Base-by-base conservation (phyloP, 495 filamentous ascomycete species). In the Penicillium pulvis region DNA sequence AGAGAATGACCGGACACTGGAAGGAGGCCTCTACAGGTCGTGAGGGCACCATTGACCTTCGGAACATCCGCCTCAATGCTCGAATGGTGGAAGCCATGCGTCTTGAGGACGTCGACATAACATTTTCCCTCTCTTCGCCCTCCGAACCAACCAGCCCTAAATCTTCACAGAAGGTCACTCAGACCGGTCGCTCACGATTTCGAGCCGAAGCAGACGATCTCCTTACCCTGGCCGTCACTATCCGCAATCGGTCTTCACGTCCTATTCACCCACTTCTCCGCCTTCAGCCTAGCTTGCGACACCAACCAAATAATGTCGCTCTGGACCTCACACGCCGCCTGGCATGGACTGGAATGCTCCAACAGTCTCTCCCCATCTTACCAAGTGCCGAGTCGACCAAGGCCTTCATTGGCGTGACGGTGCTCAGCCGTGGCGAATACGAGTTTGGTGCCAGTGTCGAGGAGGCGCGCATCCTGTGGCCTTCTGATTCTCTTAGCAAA, bases 81-180 rank as follows among this genome's bases (percentile, higher is more conserved):
- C 79, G 88, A 39, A 95, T 96, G 90, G 84, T 96, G 20, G 90
- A 96, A 56, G 88, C 88, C 1, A 78, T 96, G 61, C 87, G 85
- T 62, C 79, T 96, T 10, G 90, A 94, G 41, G 93, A 97, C 57
- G 65, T 97, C 1, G 85, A 83, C 19, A 84, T 96, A 24, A 81
- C 83, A 4, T 83, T 92, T 52, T 77, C 77, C 61, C 87, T 67
- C 68, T 77, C 57, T 26, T 60, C 51, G n/a, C 52, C 57, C 52
- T 71, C 26, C 35, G 9, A 36, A 12, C 59, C 69, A 57, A 59
- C 63, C n/a, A 44, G 57, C 1, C 42, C 59, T 6, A 51, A 64
- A 10, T 17, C 60, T 20, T 55, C 54, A 17, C 4, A 42, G 4
- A 28, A 63, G 12, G 71, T 83, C 4, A 53, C 55, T 2, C 79